Evolutionary conservation across 768 basidiomycete genomes (phyloP).

Genomic region (Rhodosporidiobolus sp.): DNA sequence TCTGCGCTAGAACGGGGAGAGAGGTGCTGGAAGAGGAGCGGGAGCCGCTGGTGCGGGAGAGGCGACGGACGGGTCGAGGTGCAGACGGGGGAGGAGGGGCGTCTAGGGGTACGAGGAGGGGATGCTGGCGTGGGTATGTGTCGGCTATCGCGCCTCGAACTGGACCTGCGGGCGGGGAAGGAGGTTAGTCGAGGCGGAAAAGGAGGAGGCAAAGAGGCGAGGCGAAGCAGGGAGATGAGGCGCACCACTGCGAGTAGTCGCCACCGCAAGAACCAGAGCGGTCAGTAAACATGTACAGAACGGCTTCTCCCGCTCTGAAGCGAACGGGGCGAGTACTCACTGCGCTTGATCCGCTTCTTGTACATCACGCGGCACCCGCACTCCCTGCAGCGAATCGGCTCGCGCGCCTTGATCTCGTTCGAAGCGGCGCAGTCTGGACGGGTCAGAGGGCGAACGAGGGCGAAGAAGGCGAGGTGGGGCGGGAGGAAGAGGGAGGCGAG

Average conservation of each 20-base stretch:
- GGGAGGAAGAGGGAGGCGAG: constrained; percentile 13
- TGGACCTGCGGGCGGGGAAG: constrained; percentile 43
- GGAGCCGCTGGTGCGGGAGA: no score
- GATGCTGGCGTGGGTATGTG: neutral
- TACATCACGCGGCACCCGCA: constrained; percentile 99
- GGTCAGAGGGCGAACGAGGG: neutral
- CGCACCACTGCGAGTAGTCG: constrained; percentile 25
- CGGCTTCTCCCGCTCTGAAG: no score
- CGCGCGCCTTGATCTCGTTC: constrained; percentile 83
- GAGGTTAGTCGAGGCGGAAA: constrained; percentile 7
- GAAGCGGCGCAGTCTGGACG: constrained; percentile 79
- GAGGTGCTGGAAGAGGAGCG: no score
- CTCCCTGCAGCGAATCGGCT: constrained; percentile 91
- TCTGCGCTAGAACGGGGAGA: constrained; percentile 7
- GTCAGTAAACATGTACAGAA: neutral
- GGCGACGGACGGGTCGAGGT: no score
- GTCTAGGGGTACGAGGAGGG: neutral
- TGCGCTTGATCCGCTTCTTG: constrained; percentile 90
- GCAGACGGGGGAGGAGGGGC: neutral
- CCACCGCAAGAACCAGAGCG: neutral
- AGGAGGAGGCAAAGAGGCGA: neutral
- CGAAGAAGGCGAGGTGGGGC: neutral
- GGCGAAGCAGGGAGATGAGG: neutral
- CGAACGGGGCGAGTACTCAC: constrained; percentile 55
- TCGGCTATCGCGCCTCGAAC: constrained; percentile 65